phyloP scores from a whole-genome alignment of 2,329 filamentous ascomycete genomes.

The Phaeophleospora eucalypticola region DNA sequence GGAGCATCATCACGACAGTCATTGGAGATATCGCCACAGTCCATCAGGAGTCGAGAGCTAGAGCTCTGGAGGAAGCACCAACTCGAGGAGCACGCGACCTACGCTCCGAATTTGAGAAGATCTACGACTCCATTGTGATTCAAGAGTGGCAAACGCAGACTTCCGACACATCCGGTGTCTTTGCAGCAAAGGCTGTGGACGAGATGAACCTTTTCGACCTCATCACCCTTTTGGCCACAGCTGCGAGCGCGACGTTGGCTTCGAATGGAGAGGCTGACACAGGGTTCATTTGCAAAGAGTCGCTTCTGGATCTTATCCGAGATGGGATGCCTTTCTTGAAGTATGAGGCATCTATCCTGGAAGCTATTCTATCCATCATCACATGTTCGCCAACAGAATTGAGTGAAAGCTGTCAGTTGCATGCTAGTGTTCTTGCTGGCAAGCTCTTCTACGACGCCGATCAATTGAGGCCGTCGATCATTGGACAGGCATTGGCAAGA shows the following conservation, averaged over 20 bases:
- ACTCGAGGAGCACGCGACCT: constrained; percentile 13
- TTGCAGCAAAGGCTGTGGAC: constrained; percentile 47
- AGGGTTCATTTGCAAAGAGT: constrained; percentile 58
- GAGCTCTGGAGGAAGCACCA: constrained; percentile 31
- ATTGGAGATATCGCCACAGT: constrained; percentile 50
- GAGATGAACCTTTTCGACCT: constrained; percentile 47
- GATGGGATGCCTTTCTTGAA: constrained; percentile 62
- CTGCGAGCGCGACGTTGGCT: constrained; percentile 47
- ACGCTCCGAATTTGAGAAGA: constrained; percentile 24
- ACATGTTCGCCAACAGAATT: constrained; percentile 13
- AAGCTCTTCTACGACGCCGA: constrained; percentile 54
- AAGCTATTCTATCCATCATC: constrained; percentile 62
- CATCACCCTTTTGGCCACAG: constrained; percentile 42
- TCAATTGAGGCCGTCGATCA: constrained; percentile 53
- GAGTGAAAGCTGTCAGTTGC: constrained; percentile 7
- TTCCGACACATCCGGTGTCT: constrained; percentile 25
- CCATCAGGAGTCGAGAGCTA: constrained; percentile 16
- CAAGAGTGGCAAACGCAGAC: constrained; percentile 2
- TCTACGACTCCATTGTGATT: constrained; percentile 30
- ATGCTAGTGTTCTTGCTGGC: constrained; percentile 35
- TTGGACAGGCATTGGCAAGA: constrained; percentile 67
- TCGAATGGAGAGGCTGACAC: constrained; percentile 50
- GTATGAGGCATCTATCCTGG: constrained; percentile 69
- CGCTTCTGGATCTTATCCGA: constrained; percentile 67
- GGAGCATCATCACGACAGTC: constrained; percentile 70